These are phyloP conservation scores for Takashimella tepidaria DNA, from an alignment of 1,284 basidiomycete genomes.

Conservation along the genomic window DNA sequence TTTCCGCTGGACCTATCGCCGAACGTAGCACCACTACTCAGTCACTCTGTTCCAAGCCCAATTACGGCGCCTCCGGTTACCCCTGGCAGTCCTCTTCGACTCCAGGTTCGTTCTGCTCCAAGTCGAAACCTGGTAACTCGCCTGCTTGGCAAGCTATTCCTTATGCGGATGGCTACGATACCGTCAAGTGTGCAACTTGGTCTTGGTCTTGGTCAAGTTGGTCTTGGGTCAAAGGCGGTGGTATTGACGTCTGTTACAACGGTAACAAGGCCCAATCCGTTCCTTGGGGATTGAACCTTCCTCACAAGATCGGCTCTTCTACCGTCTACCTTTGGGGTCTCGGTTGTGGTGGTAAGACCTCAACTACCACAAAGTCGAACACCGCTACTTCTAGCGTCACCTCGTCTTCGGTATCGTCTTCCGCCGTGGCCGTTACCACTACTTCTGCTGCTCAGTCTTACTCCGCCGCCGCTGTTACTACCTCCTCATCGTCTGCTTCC, in stretches of 20 bases:
- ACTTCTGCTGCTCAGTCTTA: neutral
- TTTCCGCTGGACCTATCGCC: conserved; percentile 5
- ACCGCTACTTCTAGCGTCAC: neutral
- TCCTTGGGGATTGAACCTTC: conserved; percentile 23
- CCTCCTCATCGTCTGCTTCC: conserved; percentile 6
- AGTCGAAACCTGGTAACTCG: conserved; percentile 22
- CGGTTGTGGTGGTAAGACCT: conserved; percentile 4
- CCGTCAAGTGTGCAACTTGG: conserved; percentile 14
- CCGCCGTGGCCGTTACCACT: neutral
- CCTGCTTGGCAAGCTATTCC: conserved; percentile 20
- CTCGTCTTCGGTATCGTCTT: neutral
- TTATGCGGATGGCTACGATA: conserved; percentile 21
- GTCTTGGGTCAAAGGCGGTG: conserved; percentile 1
- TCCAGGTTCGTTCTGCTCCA: conserved; percentile 25
- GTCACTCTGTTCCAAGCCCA: conserved; percentile 20
- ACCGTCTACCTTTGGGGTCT: neutral
- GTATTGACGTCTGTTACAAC: conserved; percentile 23
- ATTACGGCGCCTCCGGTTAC: conserved; percentile 22
- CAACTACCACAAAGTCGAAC: conserved; percentile 1
- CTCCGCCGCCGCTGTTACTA: conserved; percentile 6
- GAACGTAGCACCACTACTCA: conserved; percentile 8
- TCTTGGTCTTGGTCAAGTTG: conserved; percentile 1
- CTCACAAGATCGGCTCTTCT: conserved; percentile 14
- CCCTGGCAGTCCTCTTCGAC: conserved; percentile 22
- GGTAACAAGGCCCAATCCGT: conserved; percentile 21